Base-by-base conservation (phyloP, 495 filamentous ascomycete species). In the Paragyromitra xinjiangensis region DNA sequence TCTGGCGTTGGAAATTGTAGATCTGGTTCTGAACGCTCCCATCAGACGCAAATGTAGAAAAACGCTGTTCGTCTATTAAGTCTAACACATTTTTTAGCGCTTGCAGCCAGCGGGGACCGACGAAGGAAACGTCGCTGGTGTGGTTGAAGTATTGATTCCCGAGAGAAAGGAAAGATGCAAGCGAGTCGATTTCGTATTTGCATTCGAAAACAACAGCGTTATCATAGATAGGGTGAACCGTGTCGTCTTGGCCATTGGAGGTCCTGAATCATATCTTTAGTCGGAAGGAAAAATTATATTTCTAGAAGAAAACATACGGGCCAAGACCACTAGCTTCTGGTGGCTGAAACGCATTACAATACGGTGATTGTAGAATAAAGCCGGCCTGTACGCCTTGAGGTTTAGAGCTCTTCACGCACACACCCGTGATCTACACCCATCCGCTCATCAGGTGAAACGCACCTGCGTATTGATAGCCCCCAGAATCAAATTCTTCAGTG, bases 271-370 rank as follows among this genome's bases (percentile, higher is more conserved):
- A 55, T 14, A 29, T n/a, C 39, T n/a, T 78, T 42, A 79, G 56
- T 65, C 50, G 12, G 53, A 45, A 26, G 7, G n/a, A 34, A 64
- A 24, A 44, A 24, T 11, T 39, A 9, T 9, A 4, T 12, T 8
- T 7, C 24, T n/a, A 7, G 53, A 19, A 34, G 14, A 19, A 26
- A 51, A 80, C 78, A 58, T 78, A 80, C 78, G 91, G 86, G 8
- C 85, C 79, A 0, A 98, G 86, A 2, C 90, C 89, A 69, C 93
- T 95, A 16, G 92, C 91, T 14, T 92, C 89, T 0, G 95, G 95
- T 3, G 95, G 95, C 77, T 99, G 95, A 85, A 98, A 99, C 37
- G 96, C 95, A 85, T 98, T 97, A 87, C 95, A 99, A 85, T 98
- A 99, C 3, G 96, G 95, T 1, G 92, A 93, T 73, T 93, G 88